These are phyloP conservation scores for Cryphonectria radicalis DNA, from an alignment of 2,329 filamentous ascomycete genomes.

Conservation along the genomic window DNA sequence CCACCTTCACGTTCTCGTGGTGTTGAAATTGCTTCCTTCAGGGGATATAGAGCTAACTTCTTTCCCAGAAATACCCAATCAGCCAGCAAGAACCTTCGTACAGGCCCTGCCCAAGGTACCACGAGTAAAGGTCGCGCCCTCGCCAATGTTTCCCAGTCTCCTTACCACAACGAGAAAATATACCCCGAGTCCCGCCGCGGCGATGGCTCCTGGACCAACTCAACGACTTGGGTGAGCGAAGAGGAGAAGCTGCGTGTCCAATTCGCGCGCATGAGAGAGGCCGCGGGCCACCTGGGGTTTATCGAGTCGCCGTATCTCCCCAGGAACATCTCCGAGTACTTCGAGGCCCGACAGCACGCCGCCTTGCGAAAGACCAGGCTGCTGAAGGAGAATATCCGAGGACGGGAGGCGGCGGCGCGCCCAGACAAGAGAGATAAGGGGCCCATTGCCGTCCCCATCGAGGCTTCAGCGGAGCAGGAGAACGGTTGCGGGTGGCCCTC, in stretches of 20 bases:
- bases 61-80: neutral
- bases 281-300: conserved; percentile 11
- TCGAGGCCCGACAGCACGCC: neutral
- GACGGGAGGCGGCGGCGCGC: neutral
- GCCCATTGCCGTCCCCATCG: neutral
- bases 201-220: neutral
- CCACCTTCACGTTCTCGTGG: neutral
- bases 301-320: conserved; percentile 10
- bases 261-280: conserved; percentile 18
- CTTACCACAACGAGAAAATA: neutral
- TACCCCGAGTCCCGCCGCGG: neutral
- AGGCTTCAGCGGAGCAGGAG: neutral
- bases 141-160: too few relatives aligned
- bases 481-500: neutral
- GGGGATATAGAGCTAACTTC: neutral
- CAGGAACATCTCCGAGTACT: neutral
- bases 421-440: too few relatives aligned
- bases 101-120: neutral
- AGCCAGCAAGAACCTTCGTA: neutral
- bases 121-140: neutral
- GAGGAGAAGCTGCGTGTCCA: conserved; percentile 18
- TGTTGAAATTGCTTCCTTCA: neutral
- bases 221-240: conserved; percentile 18
- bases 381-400: neutral
- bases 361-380: neutral